A percentile compares a stretch with the other conserved stretches of the same genome.
phyloP scores from a whole-genome alignment of 768 basidiomycete genomes.

The Suillus cothurnatus region DNA sequence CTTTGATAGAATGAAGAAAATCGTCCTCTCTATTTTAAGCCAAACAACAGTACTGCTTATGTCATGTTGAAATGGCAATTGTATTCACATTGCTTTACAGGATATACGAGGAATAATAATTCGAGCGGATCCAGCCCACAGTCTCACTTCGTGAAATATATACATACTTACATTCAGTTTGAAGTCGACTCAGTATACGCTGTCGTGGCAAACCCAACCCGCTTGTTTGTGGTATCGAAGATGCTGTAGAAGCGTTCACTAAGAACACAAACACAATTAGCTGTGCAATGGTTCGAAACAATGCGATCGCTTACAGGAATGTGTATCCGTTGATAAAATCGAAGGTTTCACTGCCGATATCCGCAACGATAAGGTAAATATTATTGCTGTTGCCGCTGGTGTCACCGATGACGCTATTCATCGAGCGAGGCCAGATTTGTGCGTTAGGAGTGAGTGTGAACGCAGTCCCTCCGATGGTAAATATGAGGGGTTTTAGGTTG shows the following conservation, averaged over 20 bases:
- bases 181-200: slow-evolving; percentile 23
- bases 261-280: neutral
- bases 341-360: slow-evolving; percentile 30
- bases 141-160: neutral
- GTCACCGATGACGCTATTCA: slow-evolving; percentile 32
- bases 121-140: neutral
- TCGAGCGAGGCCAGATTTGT: slow-evolving; percentile 35
- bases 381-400: slow-evolving; percentile 21
- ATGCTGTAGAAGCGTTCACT: slow-evolving; percentile 39
- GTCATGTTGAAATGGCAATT: neutral
- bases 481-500: slow-evolving; percentile 10
- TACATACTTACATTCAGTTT: slow-evolving; percentile 6
- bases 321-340: slow-evolving; percentile 13
- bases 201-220: slow-evolving; percentile 40
- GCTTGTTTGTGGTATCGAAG: slow-evolving; percentile 34
- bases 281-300: slow-evolving; percentile 8
- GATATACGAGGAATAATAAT: neutral
- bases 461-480: slow-evolving; percentile 19
- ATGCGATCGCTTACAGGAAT: slow-evolving; percentile 12
- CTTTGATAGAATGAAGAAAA: no score
- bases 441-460: slow-evolving; percentile 34
- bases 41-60: neutral
- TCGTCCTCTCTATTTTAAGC: neutral
- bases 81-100: neutral
- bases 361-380: slow-evolving; percentile 15